Conservation (phyloP, 805 yeast genomes). For the Debaryomyces castellii region DNA sequence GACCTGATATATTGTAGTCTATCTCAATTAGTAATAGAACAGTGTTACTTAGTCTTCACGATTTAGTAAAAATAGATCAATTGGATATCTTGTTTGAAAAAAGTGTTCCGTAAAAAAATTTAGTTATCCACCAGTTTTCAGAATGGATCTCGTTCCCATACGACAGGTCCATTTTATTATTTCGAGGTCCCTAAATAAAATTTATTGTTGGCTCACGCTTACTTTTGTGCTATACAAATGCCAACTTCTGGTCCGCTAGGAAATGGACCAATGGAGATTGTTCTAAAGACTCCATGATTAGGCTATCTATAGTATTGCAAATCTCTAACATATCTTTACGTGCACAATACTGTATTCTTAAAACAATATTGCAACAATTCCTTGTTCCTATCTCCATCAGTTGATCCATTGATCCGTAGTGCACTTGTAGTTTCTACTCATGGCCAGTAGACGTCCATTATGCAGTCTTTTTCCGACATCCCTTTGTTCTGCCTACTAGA, state of each 20-base stretch:
- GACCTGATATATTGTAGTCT: neutral
- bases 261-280: neutral
- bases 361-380: neutral
- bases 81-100: neutral
- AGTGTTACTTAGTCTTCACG: neutral
- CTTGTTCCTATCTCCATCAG: neutral
- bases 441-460: neutral
- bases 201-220: constrained; percentile 1
- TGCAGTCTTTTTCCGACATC: neutral
- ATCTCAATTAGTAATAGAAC: neutral
- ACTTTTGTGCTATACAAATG: neutral
- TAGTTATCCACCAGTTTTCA: neutral
- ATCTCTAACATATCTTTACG: too few species aligned
- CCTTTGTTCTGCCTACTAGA: neutral
- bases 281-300: neutral
- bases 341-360: too few species aligned
- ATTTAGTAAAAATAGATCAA: neutral
- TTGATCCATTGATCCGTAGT: neutral
- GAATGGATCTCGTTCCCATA: neutral
- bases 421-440: neutral
- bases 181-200: neutral
- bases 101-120: neutral
- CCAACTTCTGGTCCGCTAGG: neutral
- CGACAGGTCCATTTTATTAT: neutral
- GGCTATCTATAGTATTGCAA: too few species aligned